Evolutionary conservation across 1,284 basidiomycete species (phyloP).

Genomic region (Stereum hirsutum): DNA sequence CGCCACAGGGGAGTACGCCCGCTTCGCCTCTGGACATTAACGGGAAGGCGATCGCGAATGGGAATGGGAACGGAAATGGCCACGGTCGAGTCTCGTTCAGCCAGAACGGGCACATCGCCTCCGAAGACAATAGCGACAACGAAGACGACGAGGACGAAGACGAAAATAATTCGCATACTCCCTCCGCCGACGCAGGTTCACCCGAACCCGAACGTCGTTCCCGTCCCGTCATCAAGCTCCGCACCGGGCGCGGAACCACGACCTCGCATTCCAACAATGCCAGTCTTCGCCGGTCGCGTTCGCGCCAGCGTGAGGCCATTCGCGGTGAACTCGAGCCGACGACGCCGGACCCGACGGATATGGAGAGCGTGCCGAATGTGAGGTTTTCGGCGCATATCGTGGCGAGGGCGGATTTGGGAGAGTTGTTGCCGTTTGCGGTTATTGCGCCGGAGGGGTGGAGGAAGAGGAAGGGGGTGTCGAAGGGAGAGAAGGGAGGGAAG

Average conservation of each 20-base stretch:
- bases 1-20: no score
- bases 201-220: slow-evolving; percentile 21
- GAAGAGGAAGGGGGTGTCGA: slow-evolving; percentile 14
- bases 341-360: slow-evolving; percentile 45
- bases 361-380: slow-evolving; percentile 59
- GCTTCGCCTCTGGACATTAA: no score
- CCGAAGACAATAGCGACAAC: slow-evolving; percentile 16
- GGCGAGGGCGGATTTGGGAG: slow-evolving; percentile 42
- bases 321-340: slow-evolving; percentile 38
- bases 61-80: slow-evolving; percentile 10
- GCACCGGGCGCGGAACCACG: slow-evolving; percentile 32
- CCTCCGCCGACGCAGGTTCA: slow-evolving; percentile 15
- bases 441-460: slow-evolving; percentile 53
- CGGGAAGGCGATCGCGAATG: no score
- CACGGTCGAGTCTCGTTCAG: background rate
- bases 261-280: slow-evolving; percentile 17
- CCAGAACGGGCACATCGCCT: background rate
- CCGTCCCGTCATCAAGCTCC: slow-evolving; percentile 67
- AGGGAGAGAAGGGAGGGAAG: slow-evolving; percentile 8
- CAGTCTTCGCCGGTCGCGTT: slow-evolving; percentile 43
- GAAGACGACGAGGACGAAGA: slow-evolving; percentile 16
- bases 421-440: slow-evolving; percentile 64
- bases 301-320: slow-evolving; percentile 58
- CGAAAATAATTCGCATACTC: slow-evolving; percentile 30
- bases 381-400: slow-evolving; percentile 66